Percentiles rank a stretch among this genome's conserved stretches.
phyloP scores from a whole-genome alignment of 176 grass and related monocot species.

The maize (Zea mays) region Zm-B73-REFERENCE-NAM-5.0 NC_050101.1:71505001-71505500 shows the following conservation, averaged over 20 bases:
- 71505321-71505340: constrained; percentile 32
- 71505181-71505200: constrained; percentile 2
- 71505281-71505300: background rate
- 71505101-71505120: constrained; percentile 12
- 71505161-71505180: constrained; percentile 20
- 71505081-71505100: constrained; percentile 28
- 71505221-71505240: background rate
- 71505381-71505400: constrained; percentile 42
- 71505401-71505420: background rate
- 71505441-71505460: background rate
- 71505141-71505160: constrained; percentile 24
- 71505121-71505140: constrained; percentile 24
- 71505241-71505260: constrained; percentile 28
- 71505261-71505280: constrained; percentile 16
- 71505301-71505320: constrained; percentile 20
- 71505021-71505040: constrained; percentile 20
- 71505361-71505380: constrained; percentile 10
- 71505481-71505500: background rate
- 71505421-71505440: background rate
- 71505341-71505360: background rate
- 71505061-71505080: constrained; percentile 35
- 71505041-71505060: constrained; percentile 18
- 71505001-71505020: background rate
- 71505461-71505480: background rate
- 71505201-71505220: constrained; percentile 34